phyloP scores from a whole-genome alignment of 441 rosid species.

The Mallotus japonicus region DNA sequence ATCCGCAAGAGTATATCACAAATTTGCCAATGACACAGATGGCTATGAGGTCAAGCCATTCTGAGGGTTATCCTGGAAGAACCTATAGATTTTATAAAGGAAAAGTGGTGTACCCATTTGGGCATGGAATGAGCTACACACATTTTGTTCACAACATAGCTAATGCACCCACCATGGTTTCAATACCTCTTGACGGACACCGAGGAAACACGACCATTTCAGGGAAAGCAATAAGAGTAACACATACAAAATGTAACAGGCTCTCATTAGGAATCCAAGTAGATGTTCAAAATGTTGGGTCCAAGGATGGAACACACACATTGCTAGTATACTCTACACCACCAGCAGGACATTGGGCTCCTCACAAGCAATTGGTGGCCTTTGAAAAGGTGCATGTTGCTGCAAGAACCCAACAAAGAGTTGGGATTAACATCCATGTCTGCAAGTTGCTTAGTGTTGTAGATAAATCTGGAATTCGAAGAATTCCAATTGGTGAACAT shows the following conservation, averaged over 20 bases:
- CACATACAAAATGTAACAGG: constrained; percentile 58
- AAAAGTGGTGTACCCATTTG: constrained; percentile 77
- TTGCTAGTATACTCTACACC: constrained; percentile 65
- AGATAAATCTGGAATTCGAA: constrained; percentile 71
- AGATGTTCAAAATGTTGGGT: constrained; percentile 64
- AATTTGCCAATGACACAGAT: constrained; percentile 82
- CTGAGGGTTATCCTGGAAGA: constrained; percentile 68
- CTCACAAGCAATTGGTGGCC: constrained; percentile 71
- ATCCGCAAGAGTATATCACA: constrained; percentile 67
- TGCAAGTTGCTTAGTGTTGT: constrained; percentile 85
- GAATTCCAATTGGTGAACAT: constrained; percentile 82
- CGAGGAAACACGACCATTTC: constrained; percentile 41
- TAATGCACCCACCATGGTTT: constrained; percentile 50
- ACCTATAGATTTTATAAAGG: constrained; percentile 86
- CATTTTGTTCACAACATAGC: constrained; percentile 54
- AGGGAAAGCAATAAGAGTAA: constrained; percentile 60
- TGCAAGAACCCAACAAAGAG: constrained; percentile 47
- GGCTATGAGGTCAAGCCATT: constrained; percentile 65
- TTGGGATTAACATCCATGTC: constrained; percentile 63
- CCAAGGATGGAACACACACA: constrained; percentile 64
- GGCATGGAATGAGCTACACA: constrained; percentile 82
- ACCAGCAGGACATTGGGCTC: constrained; percentile 72
- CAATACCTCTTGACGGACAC: constrained; percentile 52
- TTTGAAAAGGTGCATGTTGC: constrained; percentile 60
- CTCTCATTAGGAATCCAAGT: constrained; percentile 58